These are phyloP conservation scores for Prunus persica DNA, from an alignment of 306 rosid species.

Conservation along the genomic window DNA sequence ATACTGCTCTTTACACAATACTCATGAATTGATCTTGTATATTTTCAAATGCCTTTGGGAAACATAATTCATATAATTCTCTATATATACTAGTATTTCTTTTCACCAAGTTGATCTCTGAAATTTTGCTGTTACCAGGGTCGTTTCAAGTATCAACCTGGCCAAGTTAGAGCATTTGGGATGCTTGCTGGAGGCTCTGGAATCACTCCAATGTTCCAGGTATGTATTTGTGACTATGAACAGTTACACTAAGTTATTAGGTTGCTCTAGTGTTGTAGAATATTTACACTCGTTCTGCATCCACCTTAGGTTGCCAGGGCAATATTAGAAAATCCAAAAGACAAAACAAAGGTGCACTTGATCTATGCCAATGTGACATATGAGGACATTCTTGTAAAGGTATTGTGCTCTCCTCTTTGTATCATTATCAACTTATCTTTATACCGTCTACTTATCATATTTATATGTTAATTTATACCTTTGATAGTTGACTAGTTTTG, in stretches of 20 bases:
- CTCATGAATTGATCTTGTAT: neutral
- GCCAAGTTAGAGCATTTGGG: conserved; percentile 91
- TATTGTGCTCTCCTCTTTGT: conserved; percentile 24
- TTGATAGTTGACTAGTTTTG: neutral
- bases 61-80: neutral
- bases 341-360: conserved; percentile 88
- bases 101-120: conserved; percentile 16
- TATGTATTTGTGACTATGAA: conserved; percentile 17
- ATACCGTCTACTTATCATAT: neutral
- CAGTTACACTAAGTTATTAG: neutral
- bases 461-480: neutral
- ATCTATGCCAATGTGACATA: conserved; percentile 86
- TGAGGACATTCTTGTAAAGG: conserved; percentile 94
- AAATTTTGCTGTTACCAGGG: conserved; percentile 54
- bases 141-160: conserved; percentile 87
- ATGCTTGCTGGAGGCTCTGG: conserved; percentile 99
- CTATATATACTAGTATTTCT: neutral
- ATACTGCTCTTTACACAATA: neutral
- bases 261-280: neutral
- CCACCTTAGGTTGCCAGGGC: conserved; percentile 81
- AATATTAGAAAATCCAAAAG: conserved; percentile 81
- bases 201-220: conserved; percentile 99
- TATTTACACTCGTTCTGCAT: conserved; percentile 4
- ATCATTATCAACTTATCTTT: neutral
- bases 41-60: neutral